Base-by-base conservation (phyloP, 208 protist species). In the Sergeia podlipaevii region DNA sequence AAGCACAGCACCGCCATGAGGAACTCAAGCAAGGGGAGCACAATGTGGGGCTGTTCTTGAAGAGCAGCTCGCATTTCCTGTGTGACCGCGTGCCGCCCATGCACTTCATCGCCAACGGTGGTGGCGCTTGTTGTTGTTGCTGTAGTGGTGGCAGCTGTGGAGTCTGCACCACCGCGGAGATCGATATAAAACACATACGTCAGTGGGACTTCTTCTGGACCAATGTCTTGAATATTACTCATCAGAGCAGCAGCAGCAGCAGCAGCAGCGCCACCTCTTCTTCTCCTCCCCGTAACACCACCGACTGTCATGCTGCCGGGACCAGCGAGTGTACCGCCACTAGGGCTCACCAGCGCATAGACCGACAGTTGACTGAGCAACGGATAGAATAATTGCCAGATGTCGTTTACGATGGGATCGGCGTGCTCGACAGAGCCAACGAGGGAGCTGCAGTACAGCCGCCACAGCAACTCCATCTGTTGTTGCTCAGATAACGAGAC, bases 21-120 rank as follows among this genome's bases (percentile, higher is more conserved):
- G 60, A 90, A 89, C 53, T 90, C 81, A 10, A 90, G 44, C 17
- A 90, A 42, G 13, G 81, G 67, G n/a, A 89, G 52, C 7, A 88
- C 68, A 43, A 85, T 77, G 15, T 51, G 54, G 0, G 82, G 81
- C 50, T 85, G 73, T 28, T 82, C 64, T 15, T 65, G 45, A 54
- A 93, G 57, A 0, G 77, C 73, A 3, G 61, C 30, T 41, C 66
- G 60, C 79, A 89, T 85, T 1, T 70, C 67, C 1, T 49, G 24
- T 4, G 63, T 72, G n/a, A 84, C 21, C 0, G 28, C 11, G 30
- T 59, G 7, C 23, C 26, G 46, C 11, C 26, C 23, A 34, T n/a
- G n/a, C n/a, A n/a, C n/a, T n/a, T n/a, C n/a, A n/a, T n/a, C 7
- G 44, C 2, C 17, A 38, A 20, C 67, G 26, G 36, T 34, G 52